Evolutionary conservation across 2,329 filamentous ascomycete genomes (phyloP), one percentile per base, ranked within the genome.

Genomic region (Botrytis deweyae): DNA sequence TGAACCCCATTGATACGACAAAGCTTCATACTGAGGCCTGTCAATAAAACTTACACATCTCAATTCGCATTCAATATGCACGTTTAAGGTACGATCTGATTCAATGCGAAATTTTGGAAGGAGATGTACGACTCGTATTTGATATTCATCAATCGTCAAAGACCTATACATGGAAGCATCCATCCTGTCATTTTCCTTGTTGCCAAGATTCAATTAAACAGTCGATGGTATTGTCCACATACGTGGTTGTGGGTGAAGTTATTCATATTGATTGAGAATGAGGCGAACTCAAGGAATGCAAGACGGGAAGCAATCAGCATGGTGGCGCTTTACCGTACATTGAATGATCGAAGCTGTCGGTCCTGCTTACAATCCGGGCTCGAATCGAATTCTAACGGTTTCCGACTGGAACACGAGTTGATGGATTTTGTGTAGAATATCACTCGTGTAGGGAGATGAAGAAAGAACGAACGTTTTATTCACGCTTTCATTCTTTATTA

Each of bases 111-210:
- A 5, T 14, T 4, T 42, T 40, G 49, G 49, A 6, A 42, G 65
- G 25, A 68, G 36, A 16, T 58, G n/a, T 42, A 68, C 65, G 25
- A 68, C 65, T 68, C 49, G 49, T 68, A 22, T 68, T 22, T 58
- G 65, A 33, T 25, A 40, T 29, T 42, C 16, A 14, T 55, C 65
- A 29, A n/a, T 40, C 8, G 38, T 55, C 22, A 55, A 55, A 55
- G 36, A 29, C 20, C 9, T 20, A 22, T 42, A 40, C 64, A 55
- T 20, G 33, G 64, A n/a, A 38, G 7, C 40, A 29, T 44, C 40
- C 40, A 65, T 64, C 38, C 38, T 44, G 25, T 16, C 3, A 49
- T 49, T 36, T 49, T n/a, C 63, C 33, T 38, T 44, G 29, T 38
- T 66, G 63, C 44, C 63, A 49, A 66, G 44, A 49, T 25, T 12